These are phyloP conservation scores for Penicillium turbatum DNA, from an alignment of 495 filamentous ascomycete species.

Conservation along the genomic window DNA sequence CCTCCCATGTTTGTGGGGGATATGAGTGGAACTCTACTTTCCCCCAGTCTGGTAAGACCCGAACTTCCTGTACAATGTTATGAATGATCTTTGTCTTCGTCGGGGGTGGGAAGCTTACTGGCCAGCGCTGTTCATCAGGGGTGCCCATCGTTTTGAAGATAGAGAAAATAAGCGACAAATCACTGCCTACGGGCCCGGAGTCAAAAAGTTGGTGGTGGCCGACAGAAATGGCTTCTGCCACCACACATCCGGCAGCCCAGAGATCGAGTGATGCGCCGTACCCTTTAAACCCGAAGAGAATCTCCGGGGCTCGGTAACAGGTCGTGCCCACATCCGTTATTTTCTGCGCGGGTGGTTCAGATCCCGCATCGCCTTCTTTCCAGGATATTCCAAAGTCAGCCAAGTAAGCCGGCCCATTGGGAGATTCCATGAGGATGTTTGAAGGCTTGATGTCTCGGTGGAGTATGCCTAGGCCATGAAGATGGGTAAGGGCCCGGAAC, in stretches of 20 bases:
- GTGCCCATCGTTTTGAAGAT: constrained; percentile 89
- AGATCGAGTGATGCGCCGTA: constrained; percentile 75
- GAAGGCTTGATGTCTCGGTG: constrained; percentile 94
- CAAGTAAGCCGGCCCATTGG: constrained; percentile 67
- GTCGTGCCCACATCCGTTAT: constrained; percentile 92
- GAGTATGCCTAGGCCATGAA: constrained; percentile 73
- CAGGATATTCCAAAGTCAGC: constrained; percentile 92
- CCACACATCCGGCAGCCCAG: constrained; percentile 84
- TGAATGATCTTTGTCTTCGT: background rate
- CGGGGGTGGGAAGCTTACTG: constrained; percentile 41
- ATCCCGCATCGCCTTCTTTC: constrained; percentile 55
- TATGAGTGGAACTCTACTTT: constrained; percentile 60
- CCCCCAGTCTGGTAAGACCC: constrained; percentile 58
- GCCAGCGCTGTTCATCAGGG: constrained; percentile 73
- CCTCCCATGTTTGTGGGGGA: constrained; percentile 48
- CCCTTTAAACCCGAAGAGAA: constrained; percentile 74
- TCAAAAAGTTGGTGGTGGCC: constrained; percentile 67
- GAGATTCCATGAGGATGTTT: constrained; percentile 70
- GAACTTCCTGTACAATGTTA: constrained; percentile 44
- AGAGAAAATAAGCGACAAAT: constrained; percentile 82
- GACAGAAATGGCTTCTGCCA: constrained; percentile 57
- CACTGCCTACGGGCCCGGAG: constrained; percentile 81
- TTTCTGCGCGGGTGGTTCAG: constrained; percentile 65
- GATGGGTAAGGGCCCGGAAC: constrained; percentile 65
- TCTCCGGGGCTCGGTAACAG: constrained; percentile 83